Conservation (phyloP, 768 basidiomycete genomes). For the Rhodotorula babjevae region DNA sequence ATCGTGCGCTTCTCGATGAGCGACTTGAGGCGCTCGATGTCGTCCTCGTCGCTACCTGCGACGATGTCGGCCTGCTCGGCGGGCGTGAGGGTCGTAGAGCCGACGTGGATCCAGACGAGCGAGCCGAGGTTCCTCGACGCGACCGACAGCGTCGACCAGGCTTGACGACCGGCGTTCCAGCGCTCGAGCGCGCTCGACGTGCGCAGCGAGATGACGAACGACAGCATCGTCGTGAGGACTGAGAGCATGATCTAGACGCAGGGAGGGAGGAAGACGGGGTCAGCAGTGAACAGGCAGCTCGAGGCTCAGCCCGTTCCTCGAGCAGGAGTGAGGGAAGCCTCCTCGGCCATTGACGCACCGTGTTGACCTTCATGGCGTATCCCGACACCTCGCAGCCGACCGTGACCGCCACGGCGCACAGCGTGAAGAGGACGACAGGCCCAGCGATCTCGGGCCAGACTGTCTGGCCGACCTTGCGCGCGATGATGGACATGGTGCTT, state of each 20-base stretch:
- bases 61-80: constrained; percentile 53
- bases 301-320: no score
- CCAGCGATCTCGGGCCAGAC: constrained; percentile 27
- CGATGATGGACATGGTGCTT: not conserved
- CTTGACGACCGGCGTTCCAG: constrained; percentile 52
- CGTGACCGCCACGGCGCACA: not conserved
- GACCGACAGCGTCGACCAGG: constrained; percentile 63
- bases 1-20: constrained; percentile 70
- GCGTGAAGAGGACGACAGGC: not conserved
- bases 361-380: constrained; percentile 20
- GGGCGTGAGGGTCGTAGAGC: constrained; percentile 1
- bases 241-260: not conserved
- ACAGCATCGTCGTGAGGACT: constrained; percentile 13
- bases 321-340: no score
- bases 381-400: not conserved
- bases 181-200: constrained; percentile 31
- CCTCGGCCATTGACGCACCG: not conserved
- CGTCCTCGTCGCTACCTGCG: constrained; percentile 12
- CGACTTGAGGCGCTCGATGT: constrained; percentile 46
- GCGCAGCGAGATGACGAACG: constrained; percentile 25
- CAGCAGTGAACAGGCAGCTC: no score
- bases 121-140: constrained; percentile 60
- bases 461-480: constrained; percentile 22
- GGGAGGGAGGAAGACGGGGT: not conserved
- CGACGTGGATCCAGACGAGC: constrained; percentile 51